Evolutionary conservation across 257 asterid genomes (phyloP).

Genomic region (Solanum sejunctum): DNA sequence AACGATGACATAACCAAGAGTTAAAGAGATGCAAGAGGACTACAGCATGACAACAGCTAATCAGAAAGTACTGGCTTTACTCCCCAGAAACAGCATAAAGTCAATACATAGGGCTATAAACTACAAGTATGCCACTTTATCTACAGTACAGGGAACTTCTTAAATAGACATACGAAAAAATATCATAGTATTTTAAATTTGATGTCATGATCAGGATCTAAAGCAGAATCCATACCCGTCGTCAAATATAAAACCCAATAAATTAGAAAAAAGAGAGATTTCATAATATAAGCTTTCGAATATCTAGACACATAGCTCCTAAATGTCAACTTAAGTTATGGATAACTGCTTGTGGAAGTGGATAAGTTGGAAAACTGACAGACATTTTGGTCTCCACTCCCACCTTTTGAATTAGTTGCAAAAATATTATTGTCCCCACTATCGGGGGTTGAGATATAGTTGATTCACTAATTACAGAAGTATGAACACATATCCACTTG

Average conservation of each 20-base stretch:
- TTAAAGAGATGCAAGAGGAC: neutral
- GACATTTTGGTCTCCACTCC: neutral
- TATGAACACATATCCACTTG: neutral
- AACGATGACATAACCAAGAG: neutral
- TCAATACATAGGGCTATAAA: neutral
- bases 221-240: neutral
- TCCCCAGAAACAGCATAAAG: neutral
- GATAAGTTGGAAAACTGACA: neutral
- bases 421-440: neutral
- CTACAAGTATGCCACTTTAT: neutral
- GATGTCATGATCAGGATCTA: neutral
- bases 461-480: neutral
- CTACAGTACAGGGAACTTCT: neutral
- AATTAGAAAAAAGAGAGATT: neutral
- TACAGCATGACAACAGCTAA: neutral
- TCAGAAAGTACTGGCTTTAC: neutral
- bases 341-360: neutral
- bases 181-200: neutral
- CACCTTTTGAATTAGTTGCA: neutral
- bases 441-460: neutral
- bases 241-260: neutral
- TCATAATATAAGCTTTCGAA: neutral
- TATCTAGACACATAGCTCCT: neutral
- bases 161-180: neutral
- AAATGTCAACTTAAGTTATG: neutral